phyloP scores from a whole-genome alignment of 345 rosid species.

The Noccaea bulbosa region DNA sequence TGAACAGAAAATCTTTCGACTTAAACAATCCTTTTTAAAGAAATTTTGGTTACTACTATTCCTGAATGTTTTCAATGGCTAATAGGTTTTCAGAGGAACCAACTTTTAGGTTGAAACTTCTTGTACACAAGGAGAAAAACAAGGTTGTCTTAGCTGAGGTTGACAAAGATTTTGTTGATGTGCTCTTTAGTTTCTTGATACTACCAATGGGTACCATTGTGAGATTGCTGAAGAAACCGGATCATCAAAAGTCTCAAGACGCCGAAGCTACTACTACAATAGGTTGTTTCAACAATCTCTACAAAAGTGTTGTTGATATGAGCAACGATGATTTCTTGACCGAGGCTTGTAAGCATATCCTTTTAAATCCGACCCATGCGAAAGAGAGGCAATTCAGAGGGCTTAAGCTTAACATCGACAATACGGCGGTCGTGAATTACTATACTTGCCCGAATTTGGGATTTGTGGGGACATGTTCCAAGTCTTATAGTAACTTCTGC shows the following conservation, averaged over 20 bases:
- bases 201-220: conserved; percentile 35
- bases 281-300: conserved; percentile 33
- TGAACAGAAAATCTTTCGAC: no score
- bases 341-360: conserved; percentile 19
- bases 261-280: background rate
- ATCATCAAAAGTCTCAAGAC: background rate
- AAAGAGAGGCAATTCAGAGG: background rate
- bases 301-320: conserved; percentile 19
- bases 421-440: background rate
- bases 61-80: no score
- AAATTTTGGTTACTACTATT: no score
- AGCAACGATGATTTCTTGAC: background rate
- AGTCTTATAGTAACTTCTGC: conserved; percentile 9
- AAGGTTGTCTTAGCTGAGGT: conserved; percentile 35
- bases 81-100: no score
- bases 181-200: conserved; percentile 26
- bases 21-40: no score
- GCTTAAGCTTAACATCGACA: conserved; percentile 8
- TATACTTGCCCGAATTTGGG: conserved; percentile 5
- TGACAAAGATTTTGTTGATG: conserved; percentile 29
- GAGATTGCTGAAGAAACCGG: conserved; percentile 7
- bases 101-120: conserved; percentile 16
- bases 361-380: background rate
- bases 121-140: conserved; percentile 10
- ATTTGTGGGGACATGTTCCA: background rate